Evolutionary conservation across 805 yeast species (phyloP).

Genomic region (Lachancea waltii): DNA sequence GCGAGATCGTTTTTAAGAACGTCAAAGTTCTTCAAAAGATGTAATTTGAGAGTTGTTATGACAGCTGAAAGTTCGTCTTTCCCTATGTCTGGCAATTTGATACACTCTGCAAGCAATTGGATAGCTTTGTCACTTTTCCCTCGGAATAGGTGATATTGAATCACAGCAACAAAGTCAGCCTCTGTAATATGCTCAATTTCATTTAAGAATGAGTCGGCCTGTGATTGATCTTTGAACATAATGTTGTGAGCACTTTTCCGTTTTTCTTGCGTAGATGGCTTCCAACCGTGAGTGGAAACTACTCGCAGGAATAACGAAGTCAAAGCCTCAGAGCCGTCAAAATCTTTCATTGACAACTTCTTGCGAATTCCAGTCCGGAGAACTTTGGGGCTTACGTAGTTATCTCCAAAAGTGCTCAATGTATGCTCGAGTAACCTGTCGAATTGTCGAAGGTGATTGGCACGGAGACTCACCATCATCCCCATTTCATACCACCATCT

Average conservation of each 20-base stretch:
- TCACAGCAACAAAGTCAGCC: constrained; percentile 23
- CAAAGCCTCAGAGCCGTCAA: constrained; percentile 31
- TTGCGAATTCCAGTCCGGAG: constrained; percentile 32
- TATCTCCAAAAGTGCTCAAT: constrained; percentile 21
- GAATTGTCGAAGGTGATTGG: constrained; percentile 33
- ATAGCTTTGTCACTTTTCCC: constrained; percentile 14
- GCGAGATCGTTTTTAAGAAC: constrained; percentile 16
- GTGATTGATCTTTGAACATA: constrained; percentile 24
- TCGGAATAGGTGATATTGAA: constrained; percentile 22
- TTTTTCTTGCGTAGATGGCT: constrained; percentile 4
- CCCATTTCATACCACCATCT: constrained; percentile 52
- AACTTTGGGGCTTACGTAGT: constrained; percentile 35
- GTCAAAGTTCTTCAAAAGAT: constrained; percentile 21
- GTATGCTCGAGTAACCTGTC: constrained; percentile 31
- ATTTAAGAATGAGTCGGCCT: constrained; percentile 29
- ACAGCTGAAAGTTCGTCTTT: constrained; percentile 15
- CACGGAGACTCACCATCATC: constrained; percentile 35
- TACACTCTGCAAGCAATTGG: constrained; percentile 22
- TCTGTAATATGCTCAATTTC: constrained; percentile 23
- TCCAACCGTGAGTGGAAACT: constrained; percentile 25
- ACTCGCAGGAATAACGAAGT: constrained; percentile 25
- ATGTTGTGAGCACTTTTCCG: constrained; percentile 1
- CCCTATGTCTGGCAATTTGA: constrained; percentile 16
- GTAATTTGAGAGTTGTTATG: constrained; percentile 22
- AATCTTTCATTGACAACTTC: constrained; percentile 26